Percentiles rank a stretch among this genome's conserved stretches.
Evolutionary conservation across 192 early-diverging fungal genomes (phyloP).

Genomic region (Mortierella claussenii): DNA sequence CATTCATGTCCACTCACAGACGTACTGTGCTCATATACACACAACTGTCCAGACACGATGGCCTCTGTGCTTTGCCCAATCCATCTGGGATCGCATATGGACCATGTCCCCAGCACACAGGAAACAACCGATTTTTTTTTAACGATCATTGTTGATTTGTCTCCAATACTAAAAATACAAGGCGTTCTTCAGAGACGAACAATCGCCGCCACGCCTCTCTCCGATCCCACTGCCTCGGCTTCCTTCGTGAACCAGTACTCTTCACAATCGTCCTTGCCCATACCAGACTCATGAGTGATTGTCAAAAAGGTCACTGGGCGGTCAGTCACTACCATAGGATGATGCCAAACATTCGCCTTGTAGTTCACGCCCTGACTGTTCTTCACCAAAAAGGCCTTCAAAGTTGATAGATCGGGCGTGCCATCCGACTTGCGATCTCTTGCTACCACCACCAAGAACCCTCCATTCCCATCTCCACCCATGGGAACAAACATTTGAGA

Average conservation of each 20-base stretch:
- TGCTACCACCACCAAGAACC: constrained; percentile 86
- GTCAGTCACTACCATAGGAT: constrained; percentile 79
- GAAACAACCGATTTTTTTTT: not conserved
- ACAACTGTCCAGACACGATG: no score
- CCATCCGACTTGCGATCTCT: constrained; percentile 71
- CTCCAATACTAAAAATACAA: not conserved
- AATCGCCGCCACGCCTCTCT: constrained; percentile 25
- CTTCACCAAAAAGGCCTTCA: constrained; percentile 79
- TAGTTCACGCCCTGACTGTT: constrained; percentile 87
- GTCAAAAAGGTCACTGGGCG: constrained; percentile 71
- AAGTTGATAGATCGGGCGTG: constrained; percentile 75
- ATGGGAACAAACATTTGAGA: constrained; percentile 91
- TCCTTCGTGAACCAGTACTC: constrained; percentile 58
- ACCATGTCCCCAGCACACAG: no score
- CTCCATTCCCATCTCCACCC: constrained; percentile 53
- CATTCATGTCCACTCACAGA: no score
- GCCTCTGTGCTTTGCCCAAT: constrained; percentile 3
- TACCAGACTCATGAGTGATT: constrained; percentile 83
- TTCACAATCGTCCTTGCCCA: constrained; percentile 79
- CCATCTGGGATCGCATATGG: no score
- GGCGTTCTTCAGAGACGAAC: constrained; percentile 13
- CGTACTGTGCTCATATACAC: no score
- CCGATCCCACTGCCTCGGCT: constrained; percentile 16
- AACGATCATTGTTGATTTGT: not conserved
- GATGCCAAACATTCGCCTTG: constrained; percentile 86